Evolutionary conservation across 1,284 basidiomycete genomes (phyloP).

Genomic region (Tylopilus sp.): DNA sequence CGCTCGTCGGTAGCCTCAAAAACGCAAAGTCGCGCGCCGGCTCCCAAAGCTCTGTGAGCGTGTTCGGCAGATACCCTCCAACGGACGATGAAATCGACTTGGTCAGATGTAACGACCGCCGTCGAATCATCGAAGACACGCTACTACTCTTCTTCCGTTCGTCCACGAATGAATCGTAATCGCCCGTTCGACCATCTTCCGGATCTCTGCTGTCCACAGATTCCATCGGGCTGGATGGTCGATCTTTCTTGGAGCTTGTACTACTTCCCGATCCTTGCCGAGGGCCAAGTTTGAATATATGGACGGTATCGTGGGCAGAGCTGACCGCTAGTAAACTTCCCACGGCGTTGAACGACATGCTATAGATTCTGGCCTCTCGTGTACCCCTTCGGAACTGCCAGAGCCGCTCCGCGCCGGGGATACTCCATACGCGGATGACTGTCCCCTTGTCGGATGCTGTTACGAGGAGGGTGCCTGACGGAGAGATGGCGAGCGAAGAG

Average conservation of each 20-base stretch:
- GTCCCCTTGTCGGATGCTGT: constrained; percentile 96
- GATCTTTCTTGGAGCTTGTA: constrained; percentile 22
- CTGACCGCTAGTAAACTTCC: constrained; percentile 85
- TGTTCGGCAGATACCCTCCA: constrained; percentile 88
- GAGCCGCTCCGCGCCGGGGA: constrained; percentile 89
- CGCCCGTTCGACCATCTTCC: constrained; percentile 51
- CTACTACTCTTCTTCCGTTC: constrained; percentile 57
- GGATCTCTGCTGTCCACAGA: constrained; percentile 64
- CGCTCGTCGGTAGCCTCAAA: constrained; percentile 80
- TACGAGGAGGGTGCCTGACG: constrained; percentile 86
- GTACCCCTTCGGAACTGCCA: constrained; percentile 94
- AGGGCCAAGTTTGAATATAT: constrained; percentile 82
- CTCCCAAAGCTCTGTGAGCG: constrained; percentile 96
- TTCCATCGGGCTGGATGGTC: constrained; percentile 54
- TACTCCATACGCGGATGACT: constrained; percentile 91
- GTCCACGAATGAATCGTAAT: constrained; percentile 74
- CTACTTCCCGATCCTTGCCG: constrained; percentile 22
- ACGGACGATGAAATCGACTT: constrained; percentile 79
- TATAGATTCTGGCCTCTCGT: constrained; percentile 83
- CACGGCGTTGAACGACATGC: constrained; percentile 89
- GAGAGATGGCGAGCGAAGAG: constrained; percentile 84
- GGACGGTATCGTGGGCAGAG: constrained; percentile 93
- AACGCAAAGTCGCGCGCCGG: constrained; percentile 94
- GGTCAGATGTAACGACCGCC: constrained; percentile 75
- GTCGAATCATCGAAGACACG: constrained; percentile 62